A percentile compares a stretch with the other conserved stretches of the same genome.
Conservation (phyloP, 768 basidiomycete genomes). For the Gymnopilus dilepis region DNA sequence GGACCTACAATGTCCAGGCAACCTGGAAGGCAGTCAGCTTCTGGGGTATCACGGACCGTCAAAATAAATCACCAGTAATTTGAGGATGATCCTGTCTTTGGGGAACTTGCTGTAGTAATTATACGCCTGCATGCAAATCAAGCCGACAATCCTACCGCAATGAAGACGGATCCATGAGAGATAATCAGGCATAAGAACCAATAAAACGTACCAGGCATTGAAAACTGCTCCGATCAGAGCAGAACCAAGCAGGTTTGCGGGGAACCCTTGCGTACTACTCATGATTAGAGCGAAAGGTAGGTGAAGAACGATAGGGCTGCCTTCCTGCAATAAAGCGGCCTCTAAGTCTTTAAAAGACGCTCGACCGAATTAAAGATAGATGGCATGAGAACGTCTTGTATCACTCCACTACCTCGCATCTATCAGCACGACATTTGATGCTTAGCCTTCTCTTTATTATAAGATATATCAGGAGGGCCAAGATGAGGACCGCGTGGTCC, state of each 20-base stretch:
- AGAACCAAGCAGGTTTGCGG: not conserved
- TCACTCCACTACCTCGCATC: no score
- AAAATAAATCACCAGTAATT: not conserved
- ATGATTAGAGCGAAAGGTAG: no score
- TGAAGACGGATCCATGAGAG: not conserved
- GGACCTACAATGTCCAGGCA: conserved; percentile 11
- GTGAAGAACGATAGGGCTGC: no score
- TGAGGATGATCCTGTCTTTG: not conserved
- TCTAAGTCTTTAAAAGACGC: no score
- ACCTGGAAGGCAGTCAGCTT: not conserved
- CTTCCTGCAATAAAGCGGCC: no score
- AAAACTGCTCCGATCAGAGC: conserved; percentile 1
- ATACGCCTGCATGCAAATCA: conserved; percentile 7
- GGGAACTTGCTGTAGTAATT: conserved; percentile 5
- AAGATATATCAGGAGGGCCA: no score
- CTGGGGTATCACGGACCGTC: not conserved
- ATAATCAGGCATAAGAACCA: not conserved
- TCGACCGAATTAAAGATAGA: no score
- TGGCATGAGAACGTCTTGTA: no score
- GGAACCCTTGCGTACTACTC: no score
- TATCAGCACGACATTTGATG: no score
- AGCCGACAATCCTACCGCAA: conserved; percentile 3
- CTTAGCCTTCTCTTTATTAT: no score
- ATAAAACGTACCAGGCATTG: conserved; percentile 6
- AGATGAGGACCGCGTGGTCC: no score